Base-by-base conservation (phyloP, 177 flowering plant genomes). In the Tripterygium wilfordii region DNA sequence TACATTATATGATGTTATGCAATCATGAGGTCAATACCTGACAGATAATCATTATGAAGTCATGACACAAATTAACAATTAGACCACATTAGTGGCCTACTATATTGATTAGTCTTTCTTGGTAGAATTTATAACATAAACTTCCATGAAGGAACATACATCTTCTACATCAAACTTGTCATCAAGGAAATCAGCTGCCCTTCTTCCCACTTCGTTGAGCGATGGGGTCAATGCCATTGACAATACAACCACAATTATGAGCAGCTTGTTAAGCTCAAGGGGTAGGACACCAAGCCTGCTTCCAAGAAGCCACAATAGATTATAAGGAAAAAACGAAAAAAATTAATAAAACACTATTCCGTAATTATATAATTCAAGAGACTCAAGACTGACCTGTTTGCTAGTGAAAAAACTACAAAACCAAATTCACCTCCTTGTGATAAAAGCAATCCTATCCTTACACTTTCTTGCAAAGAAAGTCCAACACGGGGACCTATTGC, bases 341-440 rank as follows among this genome's bases (percentile, higher is more conserved):
- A 3, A 20, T 6, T 42, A 20, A 4, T 42, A 23, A 3, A 2
- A 8, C 2, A 25, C 14, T 4, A 38, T 1, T 1, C 20, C 6
- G 30, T 16, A 37, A 3, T 4, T 6, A 1, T 14, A 42, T 30
- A 16, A 46, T 9, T 20, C 16, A 43, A 8, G 2, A 22, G 53
- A 46, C 3, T 44, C 6, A 53, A n/a, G 39, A 61, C 68, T 51
- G 25, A 82, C 99, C 99, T 86, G 75, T 92, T 92, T 35, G 99
- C 99, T 17, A 92, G 72, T 48, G 96, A 88, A 67, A 92, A 92
- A 28, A 92, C 99, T 1, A 92, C 99, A 69, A 92, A 92, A 36
- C 76, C 96, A 63, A 92, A 92, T 65, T 92, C 99, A 27, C 99
- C 99, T 65, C 99, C 96, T 62, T 92, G 99, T 23, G 99, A 92